Evolutionary conservation across 2,329 filamentous ascomycete genomes (phyloP), one percentile per base, ranked within the genome.

Genomic region (Fusarium nelsonii): DNA sequence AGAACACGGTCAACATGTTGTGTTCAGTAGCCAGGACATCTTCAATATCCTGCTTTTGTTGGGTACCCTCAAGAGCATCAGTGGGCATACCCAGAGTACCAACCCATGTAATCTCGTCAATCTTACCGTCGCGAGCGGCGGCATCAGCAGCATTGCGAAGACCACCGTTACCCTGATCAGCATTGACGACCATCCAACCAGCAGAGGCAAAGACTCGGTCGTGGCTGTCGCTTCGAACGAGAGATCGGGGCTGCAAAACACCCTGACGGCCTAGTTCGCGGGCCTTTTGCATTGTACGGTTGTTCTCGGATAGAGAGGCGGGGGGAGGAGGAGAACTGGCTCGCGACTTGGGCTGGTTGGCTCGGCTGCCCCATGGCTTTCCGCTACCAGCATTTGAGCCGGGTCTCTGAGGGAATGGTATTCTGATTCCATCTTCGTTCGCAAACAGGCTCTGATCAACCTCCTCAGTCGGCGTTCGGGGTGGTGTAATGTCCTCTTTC

Each of bases 51-150:
- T 91, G 85, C 77, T 92, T 95, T 75, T 92, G 90, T 73, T 90
- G 86, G 1, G 89, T 88, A 41, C 90, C 88, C 37, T 91, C 86
- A 26, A 98, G 84, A 9, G 90, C 91, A 79, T 98, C 95, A 0
- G 93, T 97, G 0, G 95, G 94, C 88, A 97, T 97, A 20, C 95
- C 96, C 43, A 98, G 81, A 1, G 94, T 97, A 54, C 95, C 95
- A 6, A 98, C 91, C 90, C 92, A 97, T n/a, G 90, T 91, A 75
- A 93, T 91, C 57, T 97, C 92, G 20, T 87, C 85, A 11, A 93
- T 81, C 65, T 87, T 86, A 20, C 90, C 91, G 56, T 90, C 88
- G 46, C 92, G 87, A 16, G 88, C 84, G 3, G 92, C 91, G 16
- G 93, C 93, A 66, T 92, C 89, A 34, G 96, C 90, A 6, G 95